Evolutionary conservation across 2,329 filamentous ascomycete genomes (phyloP).

Genomic region (Lachnellula occidentalis): DNA sequence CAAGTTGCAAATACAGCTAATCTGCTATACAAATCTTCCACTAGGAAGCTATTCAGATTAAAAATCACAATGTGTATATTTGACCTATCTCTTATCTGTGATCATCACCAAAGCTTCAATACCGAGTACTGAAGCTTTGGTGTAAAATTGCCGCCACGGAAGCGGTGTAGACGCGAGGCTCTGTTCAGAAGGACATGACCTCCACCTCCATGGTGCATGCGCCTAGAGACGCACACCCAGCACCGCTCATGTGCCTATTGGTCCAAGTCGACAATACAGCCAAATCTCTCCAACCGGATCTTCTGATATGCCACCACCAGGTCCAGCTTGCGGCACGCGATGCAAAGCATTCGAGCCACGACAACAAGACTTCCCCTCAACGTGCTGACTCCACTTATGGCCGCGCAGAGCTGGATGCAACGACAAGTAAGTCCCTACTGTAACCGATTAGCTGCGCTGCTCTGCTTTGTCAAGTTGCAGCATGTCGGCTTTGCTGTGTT

Average conservation of each 20-base stretch:
- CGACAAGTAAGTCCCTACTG: conserved; percentile 4
- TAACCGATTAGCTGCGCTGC: not conserved
- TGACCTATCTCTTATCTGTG: no score
- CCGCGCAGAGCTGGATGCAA: conserved; percentile 11
- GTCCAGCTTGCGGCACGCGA: conserved; percentile 20
- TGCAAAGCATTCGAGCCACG: conserved; percentile 32
- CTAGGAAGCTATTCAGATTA: no score
- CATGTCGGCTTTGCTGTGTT: not conserved
- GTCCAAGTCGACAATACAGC: not conserved
- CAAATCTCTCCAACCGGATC: conserved; percentile 15
- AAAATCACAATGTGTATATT: no score
- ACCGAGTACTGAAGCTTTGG: no score
- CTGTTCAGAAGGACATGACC: not conserved
- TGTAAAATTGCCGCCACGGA: conserved; percentile 3
- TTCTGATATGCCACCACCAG: conserved; percentile 14
- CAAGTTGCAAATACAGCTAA: not conserved
- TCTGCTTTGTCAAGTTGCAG: not conserved
- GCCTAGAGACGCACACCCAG: conserved; percentile 2
- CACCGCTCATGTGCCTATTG: conserved; percentile 1
- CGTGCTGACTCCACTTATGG: not conserved
- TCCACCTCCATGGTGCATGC: not conserved
- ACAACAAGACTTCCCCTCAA: conserved; percentile 16
- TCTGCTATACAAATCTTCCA: no score
- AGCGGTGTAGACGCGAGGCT: conserved; percentile 11
- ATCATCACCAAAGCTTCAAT: not conserved